Evolutionary conservation across 768 basidiomycete species (phyloP), one percentile per base, ranked within the genome.

Genomic region (Neoboletus brunneissimus): DNA sequence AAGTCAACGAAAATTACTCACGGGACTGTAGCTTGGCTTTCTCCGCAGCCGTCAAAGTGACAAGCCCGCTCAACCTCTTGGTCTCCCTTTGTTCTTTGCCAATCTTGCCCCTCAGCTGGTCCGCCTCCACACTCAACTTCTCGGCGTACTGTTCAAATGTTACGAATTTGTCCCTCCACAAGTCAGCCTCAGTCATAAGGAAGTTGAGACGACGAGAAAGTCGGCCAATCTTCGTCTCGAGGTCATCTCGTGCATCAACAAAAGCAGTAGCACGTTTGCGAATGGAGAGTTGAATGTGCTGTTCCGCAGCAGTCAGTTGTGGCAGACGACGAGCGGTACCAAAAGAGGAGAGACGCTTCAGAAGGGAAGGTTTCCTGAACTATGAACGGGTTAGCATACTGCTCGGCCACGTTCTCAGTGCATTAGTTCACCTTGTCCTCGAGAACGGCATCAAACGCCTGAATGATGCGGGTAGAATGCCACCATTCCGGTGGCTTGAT

Each of bases 71-170:
- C 57, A 97, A 73, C 50, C 94, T 77, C 74, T 87, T 91, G 29
- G 91, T 91, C 75, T 96, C 94, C 56, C 85, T 79, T 69, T 93
- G 90, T 73, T 96, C 94, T 74, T 88, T 89, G 70, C 91, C 91
- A 69, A 96, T 94, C 77, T 92, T 94, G 29, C 82, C 72, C 61
- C 92, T 80, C 61, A 97, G 76, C 55, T 96, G 91, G 32, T 82
- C 84, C 37, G 94, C 93, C 72, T 97, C 94, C 18, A 78, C 80
- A 63, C 89, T 91, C 31, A 97, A 80, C 66, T 89, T 88, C 76
- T 95, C 94, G 9, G 94, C 94, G 67, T 95, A 94, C 71, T 88
- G 87, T 71, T 97, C 94, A 62, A 97, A 96, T 15, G 89, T 88
- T 49, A 94, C 89, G 64, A 96, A 96, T 68, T 94, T 95, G 73